phyloP scores from a whole-genome alignment of 495 filamentous ascomycete genomes.

The Penicillium lividum region DNA sequence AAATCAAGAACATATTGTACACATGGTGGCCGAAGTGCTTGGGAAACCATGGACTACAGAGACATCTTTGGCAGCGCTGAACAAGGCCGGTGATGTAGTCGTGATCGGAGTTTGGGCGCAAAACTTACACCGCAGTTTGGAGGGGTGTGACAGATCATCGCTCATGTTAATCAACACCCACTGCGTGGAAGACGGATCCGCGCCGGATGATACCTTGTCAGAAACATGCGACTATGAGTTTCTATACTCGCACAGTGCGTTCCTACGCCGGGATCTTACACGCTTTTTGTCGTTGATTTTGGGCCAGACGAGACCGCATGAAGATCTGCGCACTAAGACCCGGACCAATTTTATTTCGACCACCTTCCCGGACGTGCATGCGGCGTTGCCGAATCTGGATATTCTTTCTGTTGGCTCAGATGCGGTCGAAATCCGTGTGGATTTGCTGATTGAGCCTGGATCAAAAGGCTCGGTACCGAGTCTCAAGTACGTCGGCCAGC shows the following conservation, averaged over 20 bases:
- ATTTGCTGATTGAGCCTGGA: slow-evolving; percentile 74
- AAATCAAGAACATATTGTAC: slow-evolving; percentile 65
- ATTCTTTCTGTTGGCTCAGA: slow-evolving; percentile 83
- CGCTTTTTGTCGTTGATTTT: slow-evolving; percentile 76
- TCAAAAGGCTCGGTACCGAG: slow-evolving; percentile 63
- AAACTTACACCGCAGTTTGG: slow-evolving; percentile 54
- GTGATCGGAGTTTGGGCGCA: slow-evolving; percentile 60
- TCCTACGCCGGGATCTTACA: slow-evolving; percentile 72
- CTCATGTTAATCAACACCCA: slow-evolving; percentile 70
- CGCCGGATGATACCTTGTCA: slow-evolving; percentile 62
- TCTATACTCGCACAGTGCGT: slow-evolving; percentile 69
- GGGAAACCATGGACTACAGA: slow-evolving; percentile 64
- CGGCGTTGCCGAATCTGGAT: slow-evolving; percentile 80
- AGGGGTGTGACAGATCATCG: slow-evolving; percentile 45
- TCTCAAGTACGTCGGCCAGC: slow-evolving; percentile 79
- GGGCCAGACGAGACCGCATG: slow-evolving; percentile 73
- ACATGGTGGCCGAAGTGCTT: slow-evolving; percentile 66
- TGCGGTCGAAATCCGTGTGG: slow-evolving; percentile 79
- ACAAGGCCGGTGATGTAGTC: slow-evolving; percentile 47
- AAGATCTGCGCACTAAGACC: slow-evolving; percentile 70
- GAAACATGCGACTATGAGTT: slow-evolving; percentile 78
- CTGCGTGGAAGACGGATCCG: slow-evolving; percentile 68
- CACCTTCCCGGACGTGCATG: slow-evolving; percentile 81
- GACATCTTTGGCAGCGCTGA: slow-evolving; percentile 51
- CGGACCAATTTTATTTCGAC: slow-evolving; percentile 82